Conservation (phyloP, 208 protist genomes). For the Novymonas esmeraldas region DNA sequence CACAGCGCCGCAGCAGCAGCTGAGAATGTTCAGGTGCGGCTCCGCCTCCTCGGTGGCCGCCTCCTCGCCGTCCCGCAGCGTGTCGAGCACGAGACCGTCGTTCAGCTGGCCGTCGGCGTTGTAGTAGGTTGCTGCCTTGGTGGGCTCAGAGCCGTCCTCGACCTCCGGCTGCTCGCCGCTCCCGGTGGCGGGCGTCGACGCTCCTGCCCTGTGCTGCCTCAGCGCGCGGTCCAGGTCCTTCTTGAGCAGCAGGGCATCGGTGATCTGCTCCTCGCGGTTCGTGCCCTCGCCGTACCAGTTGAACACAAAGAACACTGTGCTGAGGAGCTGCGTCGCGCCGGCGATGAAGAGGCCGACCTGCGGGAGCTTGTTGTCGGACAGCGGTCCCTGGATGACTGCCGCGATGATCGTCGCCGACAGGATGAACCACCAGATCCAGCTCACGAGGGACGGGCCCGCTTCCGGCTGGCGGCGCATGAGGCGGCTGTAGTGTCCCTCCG, state of each 20-base stretch:
- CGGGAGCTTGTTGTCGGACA: slow-evolving; percentile 45
- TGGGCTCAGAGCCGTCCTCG: slow-evolving; percentile 9
- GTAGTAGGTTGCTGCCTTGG: slow-evolving; percentile 19
- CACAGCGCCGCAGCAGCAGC: slow-evolving; percentile 41
- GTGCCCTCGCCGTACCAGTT: slow-evolving; percentile 77
- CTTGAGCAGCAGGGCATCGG: slow-evolving; percentile 34
- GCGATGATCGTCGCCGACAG: slow-evolving; percentile 54
- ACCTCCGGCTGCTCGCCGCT: neutral
- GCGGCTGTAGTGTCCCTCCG: slow-evolving; percentile 81
- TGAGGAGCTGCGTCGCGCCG: slow-evolving; percentile 55
- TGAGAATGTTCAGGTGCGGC: slow-evolving; percentile 7
- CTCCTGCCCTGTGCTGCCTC: neutral
- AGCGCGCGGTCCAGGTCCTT: slow-evolving; percentile 23
- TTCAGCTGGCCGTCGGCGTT: neutral
- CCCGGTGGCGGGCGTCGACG: neutral
- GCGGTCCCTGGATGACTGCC: slow-evolving; percentile 54
- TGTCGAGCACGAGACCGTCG: slow-evolving; percentile 13
- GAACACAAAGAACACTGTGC: slow-evolving; percentile 52
- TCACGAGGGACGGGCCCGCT: slow-evolving; percentile 61
- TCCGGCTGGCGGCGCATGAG: slow-evolving; percentile 53
- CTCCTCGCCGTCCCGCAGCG: slow-evolving; percentile 9
- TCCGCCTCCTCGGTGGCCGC: slow-evolving; percentile 12
- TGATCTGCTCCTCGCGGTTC: slow-evolving; percentile 57
- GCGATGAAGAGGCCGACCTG: slow-evolving; percentile 62
- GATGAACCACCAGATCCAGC: slow-evolving; percentile 79